Conservation (phyloP, 768 basidiomycete genomes). For the Lentinula boryana region DNA sequence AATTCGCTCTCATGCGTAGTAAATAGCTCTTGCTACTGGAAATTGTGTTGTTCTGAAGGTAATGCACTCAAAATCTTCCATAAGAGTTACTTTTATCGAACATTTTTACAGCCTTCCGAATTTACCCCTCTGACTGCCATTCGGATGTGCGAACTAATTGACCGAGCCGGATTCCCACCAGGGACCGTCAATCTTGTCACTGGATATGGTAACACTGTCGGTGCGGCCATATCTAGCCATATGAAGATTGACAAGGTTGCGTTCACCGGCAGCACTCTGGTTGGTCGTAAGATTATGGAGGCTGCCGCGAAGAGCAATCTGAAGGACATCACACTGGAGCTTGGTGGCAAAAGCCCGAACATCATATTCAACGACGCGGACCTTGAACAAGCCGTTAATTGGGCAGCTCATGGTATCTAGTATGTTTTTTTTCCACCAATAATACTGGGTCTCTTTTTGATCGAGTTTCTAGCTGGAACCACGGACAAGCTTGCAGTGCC, state of each 20-base stretch:
- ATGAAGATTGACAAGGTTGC: constrained; percentile 71
- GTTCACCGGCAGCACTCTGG: constrained; percentile 81
- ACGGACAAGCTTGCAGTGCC: constrained; percentile 65
- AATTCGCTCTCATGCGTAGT: constrained; percentile 48
- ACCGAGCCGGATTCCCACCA: constrained; percentile 52
- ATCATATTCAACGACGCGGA: constrained; percentile 74
- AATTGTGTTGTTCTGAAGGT: constrained; percentile 45
- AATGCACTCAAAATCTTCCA: neutral
- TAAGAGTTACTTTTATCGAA: too few relatives aligned
- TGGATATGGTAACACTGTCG: constrained; percentile 70
- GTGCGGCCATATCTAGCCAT: constrained; percentile 64
- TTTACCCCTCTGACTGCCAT: constrained; percentile 52
- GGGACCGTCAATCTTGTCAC: constrained; percentile 67
- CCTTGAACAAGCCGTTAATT: constrained; percentile 65
- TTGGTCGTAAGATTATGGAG: constrained; percentile 76
- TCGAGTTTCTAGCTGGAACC: constrained; percentile 42
- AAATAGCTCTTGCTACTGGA: constrained; percentile 51
- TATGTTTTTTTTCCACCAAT: constrained; percentile 25
- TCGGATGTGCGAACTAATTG: constrained; percentile 33
- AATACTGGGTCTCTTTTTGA: neutral
- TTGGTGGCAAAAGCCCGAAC: constrained; percentile 74
- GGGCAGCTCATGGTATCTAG: constrained; percentile 72
- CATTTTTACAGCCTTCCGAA: constrained; percentile 41
- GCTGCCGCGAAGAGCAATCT: constrained; percentile 78
- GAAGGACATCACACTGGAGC: constrained; percentile 79